Percentiles rank a stretch among this genome's conserved stretches.
These are phyloP conservation scores for Polyporus tsugae DNA, from an alignment of 1,284 basidiomycete genomes.

Conservation along the genomic window DNA sequence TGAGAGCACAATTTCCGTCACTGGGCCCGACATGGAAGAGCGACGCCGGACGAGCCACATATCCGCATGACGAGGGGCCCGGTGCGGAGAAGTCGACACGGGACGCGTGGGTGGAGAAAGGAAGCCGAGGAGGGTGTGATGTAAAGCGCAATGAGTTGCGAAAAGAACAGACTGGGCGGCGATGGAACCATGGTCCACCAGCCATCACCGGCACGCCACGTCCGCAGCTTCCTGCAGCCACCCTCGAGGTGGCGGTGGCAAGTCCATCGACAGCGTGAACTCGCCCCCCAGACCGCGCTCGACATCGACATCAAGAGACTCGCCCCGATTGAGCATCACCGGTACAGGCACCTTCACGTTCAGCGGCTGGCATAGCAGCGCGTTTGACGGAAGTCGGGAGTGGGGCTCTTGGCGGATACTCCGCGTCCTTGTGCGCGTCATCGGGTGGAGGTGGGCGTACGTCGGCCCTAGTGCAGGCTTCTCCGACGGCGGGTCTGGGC, in stretches of 20 bases:
- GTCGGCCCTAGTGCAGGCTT: slow-evolving; percentile 16
- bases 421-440: slow-evolving; percentile 40
- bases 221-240: slow-evolving; percentile 21
- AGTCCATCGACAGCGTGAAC: slow-evolving; percentile 42
- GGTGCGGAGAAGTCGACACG: not conserved
- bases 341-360: slow-evolving; percentile 33
- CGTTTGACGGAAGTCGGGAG: slow-evolving; percentile 24
- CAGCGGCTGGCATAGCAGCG: slow-evolving; percentile 36
- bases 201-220: slow-evolving; percentile 8
- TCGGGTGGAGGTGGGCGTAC: slow-evolving; percentile 33
- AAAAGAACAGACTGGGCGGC: not conserved
- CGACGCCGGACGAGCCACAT: not conserved
- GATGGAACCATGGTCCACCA: not conserved
- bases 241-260: slow-evolving; percentile 28
- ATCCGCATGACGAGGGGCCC: not conserved
- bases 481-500: slow-evolving; percentile 10
- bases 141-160: not conserved
- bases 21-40: not conserved
- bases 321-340: slow-evolving; percentile 32
- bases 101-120: not conserved
- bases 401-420: slow-evolving; percentile 38
- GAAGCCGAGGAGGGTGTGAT: not conserved
- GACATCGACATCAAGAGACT: slow-evolving; percentile 23
- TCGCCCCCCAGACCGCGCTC: slow-evolving; percentile 27
- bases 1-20: slow-evolving; percentile 14